Conservation (phyloP, 192 early-diverging fungal species). For the Chytriomyces confervae region DNA sequence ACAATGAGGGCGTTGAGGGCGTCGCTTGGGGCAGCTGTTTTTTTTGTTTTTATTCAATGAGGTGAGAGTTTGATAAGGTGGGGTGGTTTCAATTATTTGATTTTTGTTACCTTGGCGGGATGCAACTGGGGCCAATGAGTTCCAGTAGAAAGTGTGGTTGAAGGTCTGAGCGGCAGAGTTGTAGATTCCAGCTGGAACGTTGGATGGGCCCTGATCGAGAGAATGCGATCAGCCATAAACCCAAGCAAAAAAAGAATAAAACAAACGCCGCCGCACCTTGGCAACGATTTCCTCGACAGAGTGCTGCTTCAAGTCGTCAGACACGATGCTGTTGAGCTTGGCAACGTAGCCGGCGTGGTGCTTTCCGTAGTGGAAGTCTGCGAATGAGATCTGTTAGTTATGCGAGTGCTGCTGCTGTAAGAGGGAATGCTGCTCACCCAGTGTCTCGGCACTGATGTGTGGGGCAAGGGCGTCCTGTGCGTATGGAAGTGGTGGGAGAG, state of each 20-base stretch:
- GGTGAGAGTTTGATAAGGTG: neutral
- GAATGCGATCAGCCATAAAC: neutral
- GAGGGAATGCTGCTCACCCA: slow-evolving; percentile 6
- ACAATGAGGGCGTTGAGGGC: slow-evolving; percentile 31
- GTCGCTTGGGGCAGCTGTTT: slow-evolving; percentile 24
- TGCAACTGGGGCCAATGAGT: slow-evolving; percentile 25
- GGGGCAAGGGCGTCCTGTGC: slow-evolving; percentile 30
- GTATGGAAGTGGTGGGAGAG: slow-evolving; percentile 21
- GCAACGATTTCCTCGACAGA: slow-evolving; percentile 24
- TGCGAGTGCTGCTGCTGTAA: neutral
- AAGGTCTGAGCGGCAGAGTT: slow-evolving; percentile 60
- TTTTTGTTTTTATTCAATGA: neutral
- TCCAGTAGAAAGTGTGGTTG: slow-evolving; percentile 39
- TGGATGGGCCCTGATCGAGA: slow-evolving; percentile 21
- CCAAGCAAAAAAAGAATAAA: neutral
- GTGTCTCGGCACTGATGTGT: slow-evolving; percentile 43
- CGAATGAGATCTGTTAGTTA: neutral
- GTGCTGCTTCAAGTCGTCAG: slow-evolving; percentile 11
- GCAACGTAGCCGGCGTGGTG: slow-evolving; percentile 33
- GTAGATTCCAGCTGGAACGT: slow-evolving; percentile 43
- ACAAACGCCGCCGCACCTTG: slow-evolving; percentile 5
- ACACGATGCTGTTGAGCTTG: slow-evolving; percentile 30
- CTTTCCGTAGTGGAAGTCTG: slow-evolving; percentile 10
- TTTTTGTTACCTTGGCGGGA: neutral
- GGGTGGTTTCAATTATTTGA: neutral